These are phyloP conservation scores for Sicyos edulis DNA, from an alignment of 306 rosid species.

Conservation along the genomic window DNA sequence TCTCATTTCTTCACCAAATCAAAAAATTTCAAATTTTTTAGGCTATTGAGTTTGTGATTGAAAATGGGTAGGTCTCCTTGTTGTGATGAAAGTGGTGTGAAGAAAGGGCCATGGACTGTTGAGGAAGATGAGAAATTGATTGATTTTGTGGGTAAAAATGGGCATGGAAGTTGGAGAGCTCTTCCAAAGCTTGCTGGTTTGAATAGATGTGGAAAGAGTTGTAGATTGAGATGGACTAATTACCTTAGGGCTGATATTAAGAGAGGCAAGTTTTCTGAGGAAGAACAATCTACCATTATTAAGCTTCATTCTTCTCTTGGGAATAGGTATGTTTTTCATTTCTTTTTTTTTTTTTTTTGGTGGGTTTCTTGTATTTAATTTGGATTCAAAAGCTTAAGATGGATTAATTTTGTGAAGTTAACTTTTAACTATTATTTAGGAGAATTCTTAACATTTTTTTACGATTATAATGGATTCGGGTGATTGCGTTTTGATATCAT, in stretches of 20 bases:
- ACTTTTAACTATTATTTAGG: no score
- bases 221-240: constrained; percentile 81
- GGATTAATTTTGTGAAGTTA: no score
- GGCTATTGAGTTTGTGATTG: background rate
- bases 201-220: constrained; percentile 88
- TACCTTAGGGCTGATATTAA: constrained; percentile 86
- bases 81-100: constrained; percentile 51
- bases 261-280: constrained; percentile 56
- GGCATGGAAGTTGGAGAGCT: constrained; percentile 82
- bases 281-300: constrained; percentile 60
- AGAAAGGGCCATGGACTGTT: constrained; percentile 96
- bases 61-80: constrained; percentile 75
- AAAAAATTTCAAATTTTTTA: background rate
- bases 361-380: no score
- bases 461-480: no score
- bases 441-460: no score
- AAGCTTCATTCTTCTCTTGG: constrained; percentile 78
- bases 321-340: constrained; percentile 41
- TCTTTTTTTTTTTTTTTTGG: no score
- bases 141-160: constrained; percentile 47
- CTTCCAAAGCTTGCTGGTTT: constrained; percentile 76
- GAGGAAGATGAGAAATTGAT: constrained; percentile 74
- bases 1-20: background rate
- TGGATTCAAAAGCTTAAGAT: no score
- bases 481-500: no score